Evolutionary conservation across 208 protist genomes (phyloP), one percentile per base, ranked within the genome.

Genomic region (Sergeia podlipaevii): DNA sequence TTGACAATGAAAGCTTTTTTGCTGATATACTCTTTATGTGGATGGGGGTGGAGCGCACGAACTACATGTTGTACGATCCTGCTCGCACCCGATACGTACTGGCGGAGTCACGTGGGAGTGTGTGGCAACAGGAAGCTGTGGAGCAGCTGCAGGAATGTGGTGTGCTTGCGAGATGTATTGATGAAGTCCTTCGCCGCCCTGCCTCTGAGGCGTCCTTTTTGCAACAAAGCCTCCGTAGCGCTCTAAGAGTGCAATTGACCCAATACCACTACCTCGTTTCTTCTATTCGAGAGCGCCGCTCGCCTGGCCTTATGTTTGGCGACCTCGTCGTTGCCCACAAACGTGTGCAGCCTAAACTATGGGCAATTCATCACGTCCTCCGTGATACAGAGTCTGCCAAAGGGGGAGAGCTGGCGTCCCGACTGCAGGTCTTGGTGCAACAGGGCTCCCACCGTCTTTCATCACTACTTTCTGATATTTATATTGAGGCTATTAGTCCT

Each of bases 21-120:
- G 66, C 73, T 2, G 74, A 85, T 36, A 49, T 85, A 10, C 42
- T 85, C n/a, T 85, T 85, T 47, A 77, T 85, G 64, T 85, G 73
- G 70, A 76, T 81, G 65, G 78, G 78, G 10, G 74, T 80, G 6
- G 59, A 59, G 11, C 55, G 62, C 10, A 81, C 74, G 11, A 59
- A 80, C 29, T 70, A 66, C 38, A 64, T 80, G 26, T 29, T 21
- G 11, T 85, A 74, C 44, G 57, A 78, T 29, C 41, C 28, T 23
- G 48, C 28, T 13, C 39, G 56, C 4, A 21, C 49, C 41, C 47
- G 54, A 4, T 85, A 81, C 51, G 47, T 49, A 21, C 38, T 78
- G 24, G 47, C 54, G 17, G 20, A 52, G 10, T 54, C 39, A 4
- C 60, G 48, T 18, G 65, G 70, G 21, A 70, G 48, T 18, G 33